These are phyloP conservation scores for Neonectria coccinea DNA, from an alignment of 2,329 filamentous ascomycete species.

Conservation along the genomic window DNA sequence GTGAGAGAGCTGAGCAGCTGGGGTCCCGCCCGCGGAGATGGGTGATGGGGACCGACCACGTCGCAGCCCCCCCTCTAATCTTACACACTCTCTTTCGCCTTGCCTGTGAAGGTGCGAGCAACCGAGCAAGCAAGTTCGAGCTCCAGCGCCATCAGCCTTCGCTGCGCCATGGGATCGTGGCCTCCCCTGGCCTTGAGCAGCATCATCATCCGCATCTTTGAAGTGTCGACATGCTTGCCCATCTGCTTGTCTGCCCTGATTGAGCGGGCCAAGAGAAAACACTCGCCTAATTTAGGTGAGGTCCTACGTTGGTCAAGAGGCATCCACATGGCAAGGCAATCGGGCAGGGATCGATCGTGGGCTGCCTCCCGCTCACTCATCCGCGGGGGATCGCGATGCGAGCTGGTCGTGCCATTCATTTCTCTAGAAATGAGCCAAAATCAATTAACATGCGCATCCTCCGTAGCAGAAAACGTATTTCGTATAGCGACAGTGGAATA, in stretches of 20 bases:
- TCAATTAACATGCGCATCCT: constrained; percentile 6
- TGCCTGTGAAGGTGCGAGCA: constrained; percentile 6
- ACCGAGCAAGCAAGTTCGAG: neutral
- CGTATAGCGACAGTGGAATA: neutral
- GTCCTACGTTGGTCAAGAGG: neutral
- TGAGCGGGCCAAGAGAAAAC: constrained; percentile 6
- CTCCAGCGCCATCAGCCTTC: neutral
- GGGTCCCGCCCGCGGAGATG: constrained; percentile 21
- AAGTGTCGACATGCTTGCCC: neutral
- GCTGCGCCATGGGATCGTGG: constrained; percentile 8
- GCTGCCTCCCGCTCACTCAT: constrained; percentile 22
- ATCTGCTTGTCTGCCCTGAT: neutral
- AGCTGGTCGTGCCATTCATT: neutral
- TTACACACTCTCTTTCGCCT: constrained; percentile 23
- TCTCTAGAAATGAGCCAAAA: constrained; percentile 1
- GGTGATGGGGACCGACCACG: constrained; percentile 18
- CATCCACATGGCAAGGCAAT: constrained; percentile 1
- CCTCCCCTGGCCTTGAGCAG: neutral
- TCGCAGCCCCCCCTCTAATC: constrained; percentile 37
- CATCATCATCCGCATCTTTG: neutral
- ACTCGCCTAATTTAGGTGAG: constrained; percentile 24
- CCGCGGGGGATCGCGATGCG: neutral
- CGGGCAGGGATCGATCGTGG: constrained; percentile 15
- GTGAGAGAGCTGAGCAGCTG: constrained; percentile 11
- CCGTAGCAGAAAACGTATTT: neutral